phyloP scores from a whole-genome alignment of 345 rosid genomes.

The Citrus inodora region DNA sequence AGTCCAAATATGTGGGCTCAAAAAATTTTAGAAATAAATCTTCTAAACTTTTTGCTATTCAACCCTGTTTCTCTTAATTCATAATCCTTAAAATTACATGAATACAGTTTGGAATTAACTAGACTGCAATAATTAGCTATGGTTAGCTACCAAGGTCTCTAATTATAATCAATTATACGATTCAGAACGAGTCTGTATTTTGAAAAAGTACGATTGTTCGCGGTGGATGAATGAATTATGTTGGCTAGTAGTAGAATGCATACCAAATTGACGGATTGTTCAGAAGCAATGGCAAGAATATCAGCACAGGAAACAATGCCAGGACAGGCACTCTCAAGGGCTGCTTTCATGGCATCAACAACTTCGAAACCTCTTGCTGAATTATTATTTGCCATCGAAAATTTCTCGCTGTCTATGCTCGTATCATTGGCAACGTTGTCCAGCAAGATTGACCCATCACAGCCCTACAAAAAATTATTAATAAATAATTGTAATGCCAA shows the following conservation, averaged over 20 bases:
- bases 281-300: constrained; percentile 27
- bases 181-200: background rate
- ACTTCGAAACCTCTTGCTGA: constrained; percentile 53
- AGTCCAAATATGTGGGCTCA: too few relatives aligned
- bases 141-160: background rate
- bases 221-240: too few relatives aligned
- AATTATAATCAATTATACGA: background rate
- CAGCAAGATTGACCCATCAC: constrained; percentile 54
- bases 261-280: constrained; percentile 28
- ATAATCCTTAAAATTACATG: too few relatives aligned
- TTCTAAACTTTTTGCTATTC: background rate
- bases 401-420: constrained; percentile 44
- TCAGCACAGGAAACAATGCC: constrained; percentile 54
- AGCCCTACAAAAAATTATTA: constrained; percentile 35
- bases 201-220: background rate
- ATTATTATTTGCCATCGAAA: constrained; percentile 44
- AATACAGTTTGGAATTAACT: too few relatives aligned
- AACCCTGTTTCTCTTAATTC: background rate
- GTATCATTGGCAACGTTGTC: constrained; percentile 30
- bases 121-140: too few relatives aligned
- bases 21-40: too few relatives aligned
- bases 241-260: background rate
- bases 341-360: constrained; percentile 49
- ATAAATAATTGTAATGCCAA: background rate
- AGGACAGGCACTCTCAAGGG: constrained; percentile 44